Percentiles rank a stretch among this genome's conserved stretches.
Conservation (phyloP, 768 basidiomycete species). For the Tylopilus felleus region DNA sequence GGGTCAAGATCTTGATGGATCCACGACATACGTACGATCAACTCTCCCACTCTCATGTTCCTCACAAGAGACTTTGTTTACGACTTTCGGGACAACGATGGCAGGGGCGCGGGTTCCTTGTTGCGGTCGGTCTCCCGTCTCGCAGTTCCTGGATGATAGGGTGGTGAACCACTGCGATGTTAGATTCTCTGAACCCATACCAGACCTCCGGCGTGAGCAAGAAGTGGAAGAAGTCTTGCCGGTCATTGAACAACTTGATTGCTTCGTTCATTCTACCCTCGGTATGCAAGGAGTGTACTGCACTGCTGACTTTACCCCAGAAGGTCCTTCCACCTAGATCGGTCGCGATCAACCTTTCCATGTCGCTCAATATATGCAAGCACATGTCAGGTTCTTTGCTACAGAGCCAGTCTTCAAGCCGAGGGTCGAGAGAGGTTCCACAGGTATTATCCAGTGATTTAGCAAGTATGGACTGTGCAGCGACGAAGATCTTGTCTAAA, state of each 20-base stretch:
- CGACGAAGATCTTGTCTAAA: neutral
- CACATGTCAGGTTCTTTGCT: slow-evolving; percentile 5
- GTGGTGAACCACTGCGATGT: neutral
- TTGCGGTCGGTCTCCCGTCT: neutral
- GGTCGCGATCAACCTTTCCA: neutral
- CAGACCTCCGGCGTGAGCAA: neutral
- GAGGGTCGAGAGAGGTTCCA: neutral
- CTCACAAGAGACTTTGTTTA: neutral
- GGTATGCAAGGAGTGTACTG: neutral
- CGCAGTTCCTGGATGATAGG: neutral
- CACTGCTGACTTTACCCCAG: neutral
- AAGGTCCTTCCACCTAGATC: neutral
- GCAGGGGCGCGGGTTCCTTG: too few relatives aligned
- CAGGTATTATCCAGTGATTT: neutral
- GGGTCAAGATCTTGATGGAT: neutral
- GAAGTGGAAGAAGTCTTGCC: neutral
- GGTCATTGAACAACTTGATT: slow-evolving; percentile 1
- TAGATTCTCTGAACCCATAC: neutral
- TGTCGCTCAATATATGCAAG: slow-evolving; percentile 1
- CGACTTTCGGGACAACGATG: too few relatives aligned
- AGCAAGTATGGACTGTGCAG: neutral
- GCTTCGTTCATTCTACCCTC: slow-evolving; percentile 1
- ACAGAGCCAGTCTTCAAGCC: slow-evolving; percentile 1
- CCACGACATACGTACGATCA: neutral
- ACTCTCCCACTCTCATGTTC: neutral